Evolutionary conservation across 208 protist species (phyloP), one percentile per base, ranked within the genome.

Genomic region (Zelonia costaricensis): DNA sequence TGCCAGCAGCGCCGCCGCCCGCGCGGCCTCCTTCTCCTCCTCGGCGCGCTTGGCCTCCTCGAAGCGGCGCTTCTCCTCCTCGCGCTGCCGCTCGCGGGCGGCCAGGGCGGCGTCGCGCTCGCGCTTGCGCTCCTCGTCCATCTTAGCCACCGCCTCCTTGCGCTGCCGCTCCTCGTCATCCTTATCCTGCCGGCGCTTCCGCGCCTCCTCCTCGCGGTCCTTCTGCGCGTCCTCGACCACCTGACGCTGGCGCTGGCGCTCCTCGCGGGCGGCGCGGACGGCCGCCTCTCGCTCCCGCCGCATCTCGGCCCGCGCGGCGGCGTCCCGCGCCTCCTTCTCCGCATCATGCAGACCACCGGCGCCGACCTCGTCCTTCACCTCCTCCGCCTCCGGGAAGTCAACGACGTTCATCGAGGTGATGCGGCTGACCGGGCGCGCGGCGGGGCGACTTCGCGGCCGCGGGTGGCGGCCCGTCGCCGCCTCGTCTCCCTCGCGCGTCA

Each of bases 331-430:
- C 20, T 69, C 62, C 55, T 66, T 69, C 55, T 62, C 58, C 2
- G 74, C 45, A 53, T 69, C 39, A 16, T 45, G 48, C 8, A 76
- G 56, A 6, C 43, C 63, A 33, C 53, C 71, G 16, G 54, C 28
- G n/a, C 71, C 75, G 54, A 80, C 53, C 33, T 82, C 76, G 22
- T 82, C 79, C 33, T 75, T 69, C 30, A 93, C 35, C 61, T 93
- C 83, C 22, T 88, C 69, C 22, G 72, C 86, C 51, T 71, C 58
- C 4, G 86, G 86, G 52, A 93, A 78, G 40, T 83, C 79, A 9
- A 88, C 61, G 31, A 80, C 63, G 39, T 73, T 75, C 48, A 91
- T 83, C 51, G 73, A 82, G 16, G 82, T 58, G 44, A 76, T 69
- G 53, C 72, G 75, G 25, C 65, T 84, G 63, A 69, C 16, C 15